phyloP scores from a whole-genome alignment of 768 basidiomycete genomes.

The Panaeolus papilionaceus region DNA sequence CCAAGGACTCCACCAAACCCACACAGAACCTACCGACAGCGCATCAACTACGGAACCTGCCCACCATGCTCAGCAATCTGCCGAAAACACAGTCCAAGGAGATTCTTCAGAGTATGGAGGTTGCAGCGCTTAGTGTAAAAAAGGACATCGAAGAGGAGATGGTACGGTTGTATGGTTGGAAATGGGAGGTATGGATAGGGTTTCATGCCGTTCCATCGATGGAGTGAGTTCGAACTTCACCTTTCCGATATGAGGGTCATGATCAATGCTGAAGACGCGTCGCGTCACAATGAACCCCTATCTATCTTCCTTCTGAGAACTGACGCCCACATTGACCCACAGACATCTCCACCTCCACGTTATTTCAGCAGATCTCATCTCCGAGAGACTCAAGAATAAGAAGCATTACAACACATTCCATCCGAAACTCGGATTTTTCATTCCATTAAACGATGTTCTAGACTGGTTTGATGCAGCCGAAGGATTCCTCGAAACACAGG shows the following conservation, averaged over 20 bases:
- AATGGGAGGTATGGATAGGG: conserved; percentile 79
- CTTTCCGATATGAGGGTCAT: not conserved
- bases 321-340: conserved; percentile 3
- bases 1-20: not conserved
- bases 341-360: conserved; percentile 90
- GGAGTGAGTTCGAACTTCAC: conserved; percentile 59
- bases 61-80: not conserved
- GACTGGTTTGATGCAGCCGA: conserved; percentile 78
- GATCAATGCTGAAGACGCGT: not conserved
- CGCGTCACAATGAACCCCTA: not conserved
- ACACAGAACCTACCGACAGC: not conserved
- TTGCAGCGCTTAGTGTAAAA: conserved; percentile 62
- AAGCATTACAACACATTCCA: conserved; percentile 94
- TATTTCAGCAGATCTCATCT: conserved; percentile 78
- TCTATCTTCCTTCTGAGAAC: not conserved
- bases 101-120: conserved; percentile 56
- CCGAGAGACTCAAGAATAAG: conserved; percentile 79
- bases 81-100: conserved; percentile 22
- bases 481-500: conserved; percentile 48
- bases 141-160: conserved; percentile 81
- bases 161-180: conserved; percentile 73
- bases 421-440: conserved; percentile 83
- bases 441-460: conserved; percentile 78
- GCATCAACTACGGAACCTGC: conserved; percentile 5
- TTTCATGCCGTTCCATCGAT: conserved; percentile 90